These are phyloP conservation scores for Rauvolfia tetraphylla DNA, from an alignment of 257 asterid species.

Conservation along the genomic window DNA sequence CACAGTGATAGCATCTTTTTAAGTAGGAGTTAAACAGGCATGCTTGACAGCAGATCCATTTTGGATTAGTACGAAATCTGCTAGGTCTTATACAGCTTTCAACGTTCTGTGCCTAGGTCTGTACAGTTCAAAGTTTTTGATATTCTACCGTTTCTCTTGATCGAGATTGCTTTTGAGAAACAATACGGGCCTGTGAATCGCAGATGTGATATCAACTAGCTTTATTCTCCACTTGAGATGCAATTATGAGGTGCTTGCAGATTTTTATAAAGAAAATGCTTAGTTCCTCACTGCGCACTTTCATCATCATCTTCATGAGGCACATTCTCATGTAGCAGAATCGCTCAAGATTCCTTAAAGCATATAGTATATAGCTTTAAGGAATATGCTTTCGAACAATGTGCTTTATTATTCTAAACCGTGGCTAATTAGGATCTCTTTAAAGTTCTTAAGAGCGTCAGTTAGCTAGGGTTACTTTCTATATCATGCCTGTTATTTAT, in stretches of 20 bases:
- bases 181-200: not conserved
- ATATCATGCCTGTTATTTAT: too few species aligned
- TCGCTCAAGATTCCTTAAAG: conserved; percentile 22
- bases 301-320: not conserved
- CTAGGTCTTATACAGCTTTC: not conserved
- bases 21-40: too few species aligned
- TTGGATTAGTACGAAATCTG: not conserved
- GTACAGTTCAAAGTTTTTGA: not conserved
- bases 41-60: not conserved
- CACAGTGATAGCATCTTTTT: too few species aligned
- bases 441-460: not conserved
- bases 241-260: conserved; percentile 6
- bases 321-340: not conserved
- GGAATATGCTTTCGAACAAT: conserved; percentile 4
- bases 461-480: not conserved
- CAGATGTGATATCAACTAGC: not conserved
- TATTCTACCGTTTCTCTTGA: conserved; percentile 2
- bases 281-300: conserved; percentile 17
- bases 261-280: conserved; percentile 8
- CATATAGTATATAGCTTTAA: not conserved
- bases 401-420: not conserved
- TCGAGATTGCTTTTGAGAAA: not conserved
- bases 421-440: not conserved
- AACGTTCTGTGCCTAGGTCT: not conserved
- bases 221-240: conserved; percentile 26